A percentile compares a stretch with the other conserved stretches of the same genome.
Evolutionary conservation across 2,329 filamentous ascomycete genomes (phyloP).

Genomic region (Meredithiella fracta): DNA sequence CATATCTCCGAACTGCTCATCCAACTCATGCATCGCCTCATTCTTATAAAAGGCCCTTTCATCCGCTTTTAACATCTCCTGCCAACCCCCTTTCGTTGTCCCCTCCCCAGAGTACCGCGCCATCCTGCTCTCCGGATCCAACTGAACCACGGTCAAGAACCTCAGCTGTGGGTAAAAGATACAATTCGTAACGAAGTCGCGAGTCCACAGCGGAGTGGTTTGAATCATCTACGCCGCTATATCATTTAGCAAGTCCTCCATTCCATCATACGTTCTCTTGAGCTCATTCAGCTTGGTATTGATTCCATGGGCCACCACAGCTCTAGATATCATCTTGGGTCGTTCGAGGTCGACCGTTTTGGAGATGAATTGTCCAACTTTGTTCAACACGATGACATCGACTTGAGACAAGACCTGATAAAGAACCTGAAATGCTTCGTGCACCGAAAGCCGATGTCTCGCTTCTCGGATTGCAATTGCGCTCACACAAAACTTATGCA

Average conservation of each 20-base stretch:
- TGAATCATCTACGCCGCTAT: constrained; percentile 48
- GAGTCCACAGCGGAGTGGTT: constrained; percentile 43
- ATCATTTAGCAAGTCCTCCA: constrained; percentile 55
- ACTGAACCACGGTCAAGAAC: constrained; percentile 61
- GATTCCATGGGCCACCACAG: constrained; percentile 55
- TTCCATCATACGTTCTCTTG: constrained; percentile 60
- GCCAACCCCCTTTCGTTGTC: constrained; percentile 47
- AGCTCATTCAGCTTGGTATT: constrained; percentile 60
- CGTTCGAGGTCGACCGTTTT: constrained; percentile 11
- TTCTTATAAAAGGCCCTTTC: constrained; percentile 76
- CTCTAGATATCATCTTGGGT: constrained; percentile 53
- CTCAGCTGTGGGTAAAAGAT: constrained; percentile 85
- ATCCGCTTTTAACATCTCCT: constrained; percentile 58
- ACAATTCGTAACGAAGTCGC: constrained; percentile 47
- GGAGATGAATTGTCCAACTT: constrained; percentile 8
- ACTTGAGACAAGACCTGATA: not conserved
- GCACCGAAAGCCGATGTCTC: not conserved
- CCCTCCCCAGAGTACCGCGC: constrained; percentile 47
- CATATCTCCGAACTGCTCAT: constrained; percentile 67
- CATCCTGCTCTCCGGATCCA: constrained; percentile 33
- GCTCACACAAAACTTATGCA: constrained; percentile 12
- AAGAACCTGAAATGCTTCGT: not conserved
- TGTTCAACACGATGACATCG: not conserved
- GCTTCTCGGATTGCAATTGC: constrained; percentile 9
- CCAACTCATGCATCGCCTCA: constrained; percentile 60